Conservation (phyloP, 2,329 filamentous ascomycete species). For the Juglanconis oblonga region DNA sequence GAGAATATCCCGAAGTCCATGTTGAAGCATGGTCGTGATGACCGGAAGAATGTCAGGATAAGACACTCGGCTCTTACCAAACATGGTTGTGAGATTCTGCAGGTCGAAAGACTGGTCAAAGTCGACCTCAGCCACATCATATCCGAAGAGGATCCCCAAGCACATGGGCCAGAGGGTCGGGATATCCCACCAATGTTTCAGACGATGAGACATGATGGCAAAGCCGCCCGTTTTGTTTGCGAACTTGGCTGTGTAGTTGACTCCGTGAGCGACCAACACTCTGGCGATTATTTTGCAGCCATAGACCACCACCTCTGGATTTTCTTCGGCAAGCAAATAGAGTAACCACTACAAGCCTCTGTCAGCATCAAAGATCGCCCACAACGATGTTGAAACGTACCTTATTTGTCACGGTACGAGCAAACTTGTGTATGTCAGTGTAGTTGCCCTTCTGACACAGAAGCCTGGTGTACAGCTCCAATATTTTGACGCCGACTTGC, state of each 20-base stretch:
- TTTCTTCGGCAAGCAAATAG: slow-evolving; percentile 83
- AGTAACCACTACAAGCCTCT: slow-evolving; percentile 70
- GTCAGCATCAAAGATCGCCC: not conserved
- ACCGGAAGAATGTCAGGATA: slow-evolving; percentile 78
- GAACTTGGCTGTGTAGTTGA: slow-evolving; percentile 81
- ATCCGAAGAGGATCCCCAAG: slow-evolving; percentile 83
- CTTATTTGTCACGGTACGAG: slow-evolving; percentile 92
- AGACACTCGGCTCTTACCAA: slow-evolving; percentile 64
- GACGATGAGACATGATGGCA: slow-evolving; percentile 73
- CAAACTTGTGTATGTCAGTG: slow-evolving; percentile 78
- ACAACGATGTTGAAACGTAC: slow-evolving; percentile 42
- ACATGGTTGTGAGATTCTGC: slow-evolving; percentile 70
- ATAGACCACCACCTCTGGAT: slow-evolving; percentile 77
- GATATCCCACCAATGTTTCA: slow-evolving; percentile 87
- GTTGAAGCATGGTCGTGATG: slow-evolving; percentile 82
- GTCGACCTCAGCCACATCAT: slow-evolving; percentile 72
- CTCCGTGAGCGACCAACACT: slow-evolving; percentile 77
- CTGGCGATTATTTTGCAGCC: slow-evolving; percentile 81
- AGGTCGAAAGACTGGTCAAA: slow-evolving; percentile 72
- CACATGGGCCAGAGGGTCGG: slow-evolving; percentile 83
- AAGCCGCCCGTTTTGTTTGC: slow-evolving; percentile 82
- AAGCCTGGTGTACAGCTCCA: slow-evolving; percentile 74
- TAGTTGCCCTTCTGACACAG: slow-evolving; percentile 71
- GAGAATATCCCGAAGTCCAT: slow-evolving; percentile 71
- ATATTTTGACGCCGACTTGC: slow-evolving; percentile 70